Percentiles rank a stretch among this genome's conserved stretches.
Conservation (phyloP, 23 red algal species). For the Gracilaria domingensis region DNA sequence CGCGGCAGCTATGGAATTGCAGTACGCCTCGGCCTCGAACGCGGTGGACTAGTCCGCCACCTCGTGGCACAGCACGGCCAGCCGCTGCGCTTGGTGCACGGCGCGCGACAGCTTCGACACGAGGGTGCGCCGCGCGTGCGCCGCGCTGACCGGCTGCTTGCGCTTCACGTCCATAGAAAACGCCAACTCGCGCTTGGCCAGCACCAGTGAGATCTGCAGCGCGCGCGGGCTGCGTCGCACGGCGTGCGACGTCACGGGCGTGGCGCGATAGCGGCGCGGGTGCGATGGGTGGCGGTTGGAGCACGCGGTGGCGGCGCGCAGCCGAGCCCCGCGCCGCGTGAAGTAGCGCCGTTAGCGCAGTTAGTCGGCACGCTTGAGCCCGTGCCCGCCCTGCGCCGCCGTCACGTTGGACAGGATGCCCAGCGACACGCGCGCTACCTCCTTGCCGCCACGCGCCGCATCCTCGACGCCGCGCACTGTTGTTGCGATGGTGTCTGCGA, state of each 20-base stretch:
- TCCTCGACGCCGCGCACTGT: too few species aligned
- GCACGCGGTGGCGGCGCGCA: too few species aligned
- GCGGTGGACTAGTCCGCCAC: constrained; percentile 56
- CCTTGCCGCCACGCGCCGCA: too few species aligned
- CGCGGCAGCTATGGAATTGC: constrained; percentile 55
- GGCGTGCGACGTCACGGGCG: too few species aligned
- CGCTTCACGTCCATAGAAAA: constrained; percentile 87
- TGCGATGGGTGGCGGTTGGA: too few species aligned
- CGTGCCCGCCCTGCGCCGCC: constrained; percentile 72
- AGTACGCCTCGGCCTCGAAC: constrained; percentile 82
- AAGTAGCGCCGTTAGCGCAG: constrained; percentile 87
- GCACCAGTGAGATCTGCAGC: too few species aligned
- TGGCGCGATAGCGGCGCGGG: too few species aligned
- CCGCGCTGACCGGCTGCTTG: constrained; percentile 20
- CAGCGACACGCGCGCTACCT: too few species aligned
- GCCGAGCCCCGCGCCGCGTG: constrained; percentile 60
- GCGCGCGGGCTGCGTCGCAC: too few species aligned
- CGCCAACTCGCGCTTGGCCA: too few species aligned
- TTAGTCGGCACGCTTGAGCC: constrained; percentile 85
- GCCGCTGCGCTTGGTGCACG: constrained; percentile 45
- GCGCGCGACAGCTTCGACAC: constrained; percentile 61
- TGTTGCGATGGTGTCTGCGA: too few species aligned
- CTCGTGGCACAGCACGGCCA: too few species aligned
- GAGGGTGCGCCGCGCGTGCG: constrained; percentile 50
- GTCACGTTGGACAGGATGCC: constrained; percentile 50